Conservation (phyloP, 148 eudicot genomes). For the Vaccinium vitisidaea region DNA sequence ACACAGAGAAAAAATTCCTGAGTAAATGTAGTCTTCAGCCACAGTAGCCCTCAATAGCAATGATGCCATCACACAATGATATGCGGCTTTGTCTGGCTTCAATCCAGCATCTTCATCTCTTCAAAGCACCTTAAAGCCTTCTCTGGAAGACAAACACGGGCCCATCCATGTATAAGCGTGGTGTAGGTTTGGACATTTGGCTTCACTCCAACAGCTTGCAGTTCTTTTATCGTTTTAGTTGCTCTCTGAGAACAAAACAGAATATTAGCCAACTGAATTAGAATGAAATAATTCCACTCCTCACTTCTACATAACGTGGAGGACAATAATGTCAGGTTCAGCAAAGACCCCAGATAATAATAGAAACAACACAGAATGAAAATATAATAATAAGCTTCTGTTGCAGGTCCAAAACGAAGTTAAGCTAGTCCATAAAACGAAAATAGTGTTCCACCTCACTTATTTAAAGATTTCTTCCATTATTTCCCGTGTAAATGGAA, state of each 20-base stretch:
- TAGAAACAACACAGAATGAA: not conserved
- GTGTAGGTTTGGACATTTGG: slow-evolving; percentile 89
- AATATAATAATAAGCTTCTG: not conserved
- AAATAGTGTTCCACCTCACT: not conserved
- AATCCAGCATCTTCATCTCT: slow-evolving; percentile 69
- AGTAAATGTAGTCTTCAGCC: slow-evolving; percentile 78
- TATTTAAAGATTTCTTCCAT: not conserved
- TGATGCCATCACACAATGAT: slow-evolving; percentile 89
- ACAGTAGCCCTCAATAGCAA: slow-evolving; percentile 79
- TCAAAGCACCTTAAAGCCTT: slow-evolving; percentile 78
- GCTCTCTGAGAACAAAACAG: slow-evolving; percentile 53
- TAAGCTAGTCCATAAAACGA: not conserved
- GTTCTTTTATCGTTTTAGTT: slow-evolving; percentile 60
- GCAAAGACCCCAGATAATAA: not conserved
- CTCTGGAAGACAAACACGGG: slow-evolving; percentile 88
- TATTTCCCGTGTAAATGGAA: not conserved
- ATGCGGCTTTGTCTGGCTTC: slow-evolving; percentile 86
- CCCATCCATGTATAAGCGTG: slow-evolving; percentile 89
- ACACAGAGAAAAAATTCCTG: slow-evolving; percentile 60
- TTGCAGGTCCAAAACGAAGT: not conserved
- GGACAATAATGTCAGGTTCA: not conserved
- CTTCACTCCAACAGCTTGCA: slow-evolving; percentile 75
- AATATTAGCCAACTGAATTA: slow-evolving; percentile 3
- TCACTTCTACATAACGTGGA: not conserved
- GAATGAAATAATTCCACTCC: not conserved